Evolutionary conservation across 257 asterid species (phyloP), one percentile per base, ranked within the genome.

Genomic region (Nicotiana attenuata): DNA sequence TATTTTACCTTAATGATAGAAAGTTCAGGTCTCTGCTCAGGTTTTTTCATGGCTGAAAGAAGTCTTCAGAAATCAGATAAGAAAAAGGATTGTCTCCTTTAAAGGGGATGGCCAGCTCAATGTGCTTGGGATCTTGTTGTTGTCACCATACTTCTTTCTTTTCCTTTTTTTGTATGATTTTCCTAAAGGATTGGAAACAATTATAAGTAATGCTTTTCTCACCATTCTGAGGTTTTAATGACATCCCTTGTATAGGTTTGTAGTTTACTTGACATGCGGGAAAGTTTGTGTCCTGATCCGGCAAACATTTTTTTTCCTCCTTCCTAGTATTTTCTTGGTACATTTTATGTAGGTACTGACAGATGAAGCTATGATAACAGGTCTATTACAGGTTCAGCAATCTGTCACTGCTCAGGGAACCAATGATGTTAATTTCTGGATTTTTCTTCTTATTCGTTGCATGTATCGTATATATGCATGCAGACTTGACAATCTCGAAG

Each of bases 401-500:
- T 81, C 83, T 96, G 69, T 91, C 97, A 82, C 89, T 96, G 89
- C 86, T 96, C 45, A 85, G 84, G 85, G 98, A 96, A 87, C 99
- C 98, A 64, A 80, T 91, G 88, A 96, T 96, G 98, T 83, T 96
- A 92, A 85, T 96, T 73, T 91, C 90, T 78, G 99, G 98, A 66
- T 92, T 94, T 89, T 91, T 96, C 92, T 88, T 92, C 87, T 86
- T 94, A 77, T 96, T 96, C 38, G 87, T 89, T 77, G 93, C 94
- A 68, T 96, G 99, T 84, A 81, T 94, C 52, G 83, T 88, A 60
- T 96, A 96, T 84, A 84, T 85, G 56, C 98, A 83, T 78, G 96
- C 94, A 82, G 99, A 96, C 93, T 85, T 96, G 89, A 96, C 98
- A 75, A 96, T 96, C 86, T 96, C 99, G 7, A 96, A 94, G 86